Evolutionary conservation across 176 grass and related monocot species (phyloP), one percentile per base, ranked within the genome.

Genomic region (Pharus latifolius): DNA sequence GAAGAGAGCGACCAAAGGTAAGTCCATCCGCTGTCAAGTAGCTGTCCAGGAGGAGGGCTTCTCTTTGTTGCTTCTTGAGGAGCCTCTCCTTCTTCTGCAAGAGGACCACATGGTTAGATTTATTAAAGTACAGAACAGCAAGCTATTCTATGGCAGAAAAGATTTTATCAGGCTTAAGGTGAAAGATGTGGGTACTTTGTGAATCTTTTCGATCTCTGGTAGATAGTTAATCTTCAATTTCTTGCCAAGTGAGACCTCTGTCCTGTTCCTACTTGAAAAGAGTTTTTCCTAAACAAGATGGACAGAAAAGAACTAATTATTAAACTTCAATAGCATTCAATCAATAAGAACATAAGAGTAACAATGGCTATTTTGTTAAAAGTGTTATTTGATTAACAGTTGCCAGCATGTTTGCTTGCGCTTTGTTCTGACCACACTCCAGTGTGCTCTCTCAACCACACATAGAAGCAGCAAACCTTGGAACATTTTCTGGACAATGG

Each of bases 21-120:
- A 88, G 82, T 27, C 94, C 81, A 78, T 93, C 76, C 35, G 85
- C 78, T 46, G 80, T 80, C 66, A 93, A 88, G 63, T 74, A 90
- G 44, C 86, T 92, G 41, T 90, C 84, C 4, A 98, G 87, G 66
- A 93, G 89, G 40, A 98, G 78, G 44, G 94, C 89, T 88, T 98
- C 87, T 74, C 94, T 93, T 79, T 93, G 94, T 75, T 93, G 89
- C 77, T 98, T 98, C 70, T 90, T 98, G 25, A 93, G 70, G 66
- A 90, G 66, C 72, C 69, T 98, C 74, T 93, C 89, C 67, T 93
- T 98, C 81, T 73, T 98, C 90, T 98, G 72, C 70, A 86, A 82
- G 43, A 78, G 38, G 34, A 65, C 61, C 32, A 27, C 44, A 63
- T 55, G 26, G 19, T 35, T 58, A 26, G 8, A 53, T 17, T 62